Evolutionary conservation across 2,329 filamentous ascomycete species (phyloP).

Genomic region (Fusarium napiforme): DNA sequence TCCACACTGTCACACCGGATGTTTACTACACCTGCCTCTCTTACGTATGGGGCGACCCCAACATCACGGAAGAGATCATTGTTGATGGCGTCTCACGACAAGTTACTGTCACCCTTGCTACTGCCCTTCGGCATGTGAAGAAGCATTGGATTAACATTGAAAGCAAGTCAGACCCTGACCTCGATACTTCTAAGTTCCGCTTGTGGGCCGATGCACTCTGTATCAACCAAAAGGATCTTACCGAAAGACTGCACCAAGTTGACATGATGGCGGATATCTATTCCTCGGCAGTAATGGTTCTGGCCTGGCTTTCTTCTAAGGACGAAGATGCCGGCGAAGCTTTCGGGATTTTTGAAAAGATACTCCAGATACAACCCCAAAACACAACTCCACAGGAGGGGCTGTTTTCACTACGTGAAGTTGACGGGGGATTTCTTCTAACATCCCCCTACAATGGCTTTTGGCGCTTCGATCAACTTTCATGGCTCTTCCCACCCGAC

Average conservation of each 20-base stretch:
- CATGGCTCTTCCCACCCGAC: too few relatives aligned
- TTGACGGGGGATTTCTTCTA: too few relatives aligned
- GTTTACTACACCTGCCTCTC: not conserved
- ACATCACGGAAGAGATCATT: not conserved
- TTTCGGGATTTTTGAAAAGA: too few relatives aligned
- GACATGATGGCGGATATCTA: not conserved
- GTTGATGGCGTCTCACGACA: not conserved
- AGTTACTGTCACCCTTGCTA: not conserved
- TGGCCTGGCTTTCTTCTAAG: too few relatives aligned
- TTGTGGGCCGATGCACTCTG: not conserved
- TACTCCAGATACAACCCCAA: too few relatives aligned
- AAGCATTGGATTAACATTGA: not conserved
- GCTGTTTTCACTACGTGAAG: too few relatives aligned
- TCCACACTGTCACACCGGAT: not conserved
- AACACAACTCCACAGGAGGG: too few relatives aligned
- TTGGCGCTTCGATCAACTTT: too few relatives aligned
- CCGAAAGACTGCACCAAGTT: not conserved
- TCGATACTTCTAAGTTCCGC: not conserved
- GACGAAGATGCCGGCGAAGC: too few relatives aligned
- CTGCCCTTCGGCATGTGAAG: not conserved
- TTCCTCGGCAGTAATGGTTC: not conserved
- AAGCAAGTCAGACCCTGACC: fast-evolving
- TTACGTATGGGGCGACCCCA: not conserved
- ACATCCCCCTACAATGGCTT: too few relatives aligned
- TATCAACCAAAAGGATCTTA: not conserved